phyloP scores from a whole-genome alignment of 108 stramenopile species.

The Pseudonitzschia multistriata region DNA sequence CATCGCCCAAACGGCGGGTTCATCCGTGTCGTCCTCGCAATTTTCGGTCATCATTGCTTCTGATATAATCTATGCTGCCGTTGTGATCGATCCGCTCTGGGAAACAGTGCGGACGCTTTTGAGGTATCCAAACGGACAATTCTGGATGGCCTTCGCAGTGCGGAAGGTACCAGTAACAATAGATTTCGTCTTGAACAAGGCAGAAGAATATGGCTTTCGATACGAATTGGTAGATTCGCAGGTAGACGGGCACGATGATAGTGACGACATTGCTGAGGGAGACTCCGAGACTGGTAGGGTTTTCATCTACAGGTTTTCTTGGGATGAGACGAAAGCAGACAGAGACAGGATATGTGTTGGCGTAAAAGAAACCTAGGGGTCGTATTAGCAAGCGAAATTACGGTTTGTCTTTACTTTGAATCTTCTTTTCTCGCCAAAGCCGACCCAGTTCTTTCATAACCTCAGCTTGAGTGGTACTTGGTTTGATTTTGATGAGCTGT shows the following conservation, averaged over 20 bases:
- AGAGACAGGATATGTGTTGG: too few relatives aligned
- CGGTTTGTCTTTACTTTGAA: not conserved
- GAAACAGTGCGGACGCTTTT: slow-evolving; percentile 30
- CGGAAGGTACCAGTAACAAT: slow-evolving; percentile 60
- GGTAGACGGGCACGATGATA: not conserved
- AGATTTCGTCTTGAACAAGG: slow-evolving; percentile 42
- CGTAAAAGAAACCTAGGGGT: too few relatives aligned
- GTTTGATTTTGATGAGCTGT: not conserved
- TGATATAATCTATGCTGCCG: slow-evolving; percentile 30
- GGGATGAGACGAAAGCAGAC: slow-evolving; percentile 16
- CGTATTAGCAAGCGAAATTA: too few relatives aligned
- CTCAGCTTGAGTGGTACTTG: slow-evolving; percentile 55
- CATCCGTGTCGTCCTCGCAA: not conserved
- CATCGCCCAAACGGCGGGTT: not conserved
- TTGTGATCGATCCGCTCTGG: slow-evolving; percentile 28
- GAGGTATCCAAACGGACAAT: slow-evolving; percentile 34
- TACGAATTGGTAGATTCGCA: slow-evolving; percentile 41
- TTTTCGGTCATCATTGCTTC: slow-evolving; percentile 61
- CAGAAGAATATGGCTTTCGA: slow-evolving; percentile 37
- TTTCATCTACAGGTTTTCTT: slow-evolving; percentile 13
- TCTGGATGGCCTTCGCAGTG: slow-evolving; percentile 59
- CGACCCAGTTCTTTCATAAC: slow-evolving; percentile 80
- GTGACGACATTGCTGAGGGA: not conserved
- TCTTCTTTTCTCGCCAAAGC: slow-evolving; percentile 57
- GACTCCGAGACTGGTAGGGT: not conserved